phyloP scores from a whole-genome alignment of 345 rosid genomes.

The Anacardium occidentale region DNA sequence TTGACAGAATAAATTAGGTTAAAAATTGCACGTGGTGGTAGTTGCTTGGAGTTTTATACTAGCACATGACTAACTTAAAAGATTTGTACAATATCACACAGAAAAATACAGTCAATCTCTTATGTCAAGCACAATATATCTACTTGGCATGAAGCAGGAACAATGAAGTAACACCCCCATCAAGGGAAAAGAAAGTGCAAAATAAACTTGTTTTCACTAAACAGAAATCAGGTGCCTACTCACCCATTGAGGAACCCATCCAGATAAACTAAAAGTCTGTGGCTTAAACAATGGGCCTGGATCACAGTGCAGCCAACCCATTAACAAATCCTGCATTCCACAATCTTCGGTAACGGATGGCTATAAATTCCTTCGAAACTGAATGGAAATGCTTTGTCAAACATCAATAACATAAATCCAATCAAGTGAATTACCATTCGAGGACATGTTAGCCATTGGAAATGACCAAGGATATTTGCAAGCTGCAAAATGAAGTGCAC shows the following conservation, averaged over 20 bases:
- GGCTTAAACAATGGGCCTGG: constrained; percentile 91
- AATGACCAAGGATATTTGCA: constrained; percentile 86
- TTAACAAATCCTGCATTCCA: constrained; percentile 71
- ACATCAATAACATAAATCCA: constrained; percentile 3
- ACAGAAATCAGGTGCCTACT: constrained; percentile 34
- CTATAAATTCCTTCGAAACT: constrained; percentile 16
- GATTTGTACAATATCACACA: no score
- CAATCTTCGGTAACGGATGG: constrained; percentile 7
- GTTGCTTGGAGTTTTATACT: no score
- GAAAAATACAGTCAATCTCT: no score
- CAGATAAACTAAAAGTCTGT: constrained; percentile 57
- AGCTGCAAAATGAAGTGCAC: constrained; percentile 55
- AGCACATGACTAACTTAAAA: no score
- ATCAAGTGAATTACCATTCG: constrained; percentile 60
- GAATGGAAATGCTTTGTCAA: constrained; percentile 14
- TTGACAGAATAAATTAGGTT: no score
- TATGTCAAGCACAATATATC: no score
- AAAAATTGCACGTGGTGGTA: no score
- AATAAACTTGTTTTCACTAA: no score
- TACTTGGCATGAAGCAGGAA: no score
- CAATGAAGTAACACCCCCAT: no score
- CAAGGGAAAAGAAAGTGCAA: no score
- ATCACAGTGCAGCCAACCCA: constrained; percentile 94
- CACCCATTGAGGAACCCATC: constrained; percentile 78
- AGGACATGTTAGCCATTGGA: constrained; percentile 93